A percentile compares a stretch with the other conserved stretches of the same genome.
These are phyloP conservation scores for Irpex lacteus DNA, from an alignment of 1,284 basidiomycete species.

Conservation along the genomic window DNA sequence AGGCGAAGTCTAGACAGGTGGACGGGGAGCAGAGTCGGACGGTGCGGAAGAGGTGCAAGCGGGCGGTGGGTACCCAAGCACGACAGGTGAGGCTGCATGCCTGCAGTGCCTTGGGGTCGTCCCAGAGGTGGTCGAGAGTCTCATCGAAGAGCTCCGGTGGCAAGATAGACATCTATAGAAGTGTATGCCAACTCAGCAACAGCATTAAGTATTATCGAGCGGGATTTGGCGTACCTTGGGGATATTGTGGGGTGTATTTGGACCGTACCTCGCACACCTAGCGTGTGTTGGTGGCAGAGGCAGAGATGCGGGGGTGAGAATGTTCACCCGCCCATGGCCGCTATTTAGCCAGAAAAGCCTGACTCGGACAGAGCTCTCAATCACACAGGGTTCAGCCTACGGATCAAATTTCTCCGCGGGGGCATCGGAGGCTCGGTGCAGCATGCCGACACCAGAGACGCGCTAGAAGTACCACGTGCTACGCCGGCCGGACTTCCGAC, in stretches of 20 bases:
- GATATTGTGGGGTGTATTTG: background rate
- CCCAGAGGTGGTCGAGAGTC: conserved; percentile 31
- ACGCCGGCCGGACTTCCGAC: no score
- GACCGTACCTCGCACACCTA: background rate
- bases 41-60: conserved; percentile 31
- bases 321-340: background rate
- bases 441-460: background rate
- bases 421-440: background rate
- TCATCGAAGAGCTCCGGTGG: conserved; percentile 31
- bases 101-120: conserved; percentile 24
- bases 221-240: background rate
- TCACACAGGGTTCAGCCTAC: conserved; percentile 2
- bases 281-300: conserved; percentile 13
- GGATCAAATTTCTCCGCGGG: background rate
- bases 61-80: conserved; percentile 22
- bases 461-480: background rate
- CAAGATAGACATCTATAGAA: conserved; percentile 5
- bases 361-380: background rate
- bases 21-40: conserved; percentile 25
- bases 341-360: background rate
- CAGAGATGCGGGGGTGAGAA: background rate
- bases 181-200: background rate
- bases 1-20: conserved; percentile 23
- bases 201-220: background rate
- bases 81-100: conserved; percentile 26